A percentile compares a stretch with the other conserved stretches of the same genome.
These are phyloP conservation scores for Chaetomium tenue DNA, from an alignment of 495 filamentous ascomycete species.

Conservation along the genomic window DNA sequence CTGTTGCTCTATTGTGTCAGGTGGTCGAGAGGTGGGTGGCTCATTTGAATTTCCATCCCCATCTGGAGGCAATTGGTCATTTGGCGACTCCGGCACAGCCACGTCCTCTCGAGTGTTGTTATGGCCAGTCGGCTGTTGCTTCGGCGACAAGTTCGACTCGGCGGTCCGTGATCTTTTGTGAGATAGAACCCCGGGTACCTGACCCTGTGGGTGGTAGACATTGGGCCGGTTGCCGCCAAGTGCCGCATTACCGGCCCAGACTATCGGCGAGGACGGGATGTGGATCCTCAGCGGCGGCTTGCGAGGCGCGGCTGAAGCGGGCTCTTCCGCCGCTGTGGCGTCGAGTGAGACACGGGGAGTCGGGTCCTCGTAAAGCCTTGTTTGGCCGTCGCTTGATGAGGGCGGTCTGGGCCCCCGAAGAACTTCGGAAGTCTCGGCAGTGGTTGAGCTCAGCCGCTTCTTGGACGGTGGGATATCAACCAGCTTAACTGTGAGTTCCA, in stretches of 20 bases:
- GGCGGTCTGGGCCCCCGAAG: slow-evolving; percentile 8
- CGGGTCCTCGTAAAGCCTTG: neutral
- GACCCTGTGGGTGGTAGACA: neutral
- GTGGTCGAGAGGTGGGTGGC: no score
- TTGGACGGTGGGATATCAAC: slow-evolving; percentile 23
- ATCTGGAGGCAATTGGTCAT: neutral
- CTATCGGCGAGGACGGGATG: slow-evolving; percentile 12
- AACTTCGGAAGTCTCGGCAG: neutral
- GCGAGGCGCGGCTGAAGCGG: slow-evolving; percentile 6
- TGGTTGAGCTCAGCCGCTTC: slow-evolving; percentile 1
- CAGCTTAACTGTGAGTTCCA: slow-evolving; percentile 38
- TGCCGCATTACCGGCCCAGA: slow-evolving; percentile 13
- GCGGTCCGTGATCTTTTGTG: slow-evolving; percentile 10
- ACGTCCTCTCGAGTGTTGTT: neutral
- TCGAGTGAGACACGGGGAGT: slow-evolving; percentile 9
- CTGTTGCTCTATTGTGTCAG: neutral
- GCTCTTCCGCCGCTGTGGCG: neutral
- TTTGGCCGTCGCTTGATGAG: neutral
- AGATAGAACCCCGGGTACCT: neutral
- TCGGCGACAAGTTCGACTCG: slow-evolving; percentile 13
- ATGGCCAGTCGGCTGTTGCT: neutral
- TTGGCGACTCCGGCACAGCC: neutral
- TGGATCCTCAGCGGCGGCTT: slow-evolving; percentile 20
- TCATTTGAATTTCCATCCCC: neutral
- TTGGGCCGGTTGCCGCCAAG: neutral